Conservation (phyloP, 805 yeast genomes). For the Scheffersomyces coipomensis region DNA sequence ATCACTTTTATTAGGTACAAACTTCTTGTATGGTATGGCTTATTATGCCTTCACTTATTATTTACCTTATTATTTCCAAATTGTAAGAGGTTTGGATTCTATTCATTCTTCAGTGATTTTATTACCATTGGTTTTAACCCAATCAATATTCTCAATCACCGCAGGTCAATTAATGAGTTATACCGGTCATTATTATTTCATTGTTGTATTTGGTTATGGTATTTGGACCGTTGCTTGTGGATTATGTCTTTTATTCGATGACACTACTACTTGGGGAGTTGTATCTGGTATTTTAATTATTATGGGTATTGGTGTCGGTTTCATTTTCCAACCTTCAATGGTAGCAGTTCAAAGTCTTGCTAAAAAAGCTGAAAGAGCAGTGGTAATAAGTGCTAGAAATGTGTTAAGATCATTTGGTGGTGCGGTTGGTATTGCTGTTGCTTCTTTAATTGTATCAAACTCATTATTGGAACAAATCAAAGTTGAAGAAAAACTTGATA, state of each 20-base stretch:
- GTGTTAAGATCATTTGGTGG: conserved; percentile 60
- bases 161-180: conserved; percentile 31
- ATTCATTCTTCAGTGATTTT: conserved; percentile 31
- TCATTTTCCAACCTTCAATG: conserved; percentile 36
- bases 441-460: conserved; percentile 38
- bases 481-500: background rate
- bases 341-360: conserved; percentile 49
- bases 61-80: conserved; percentile 21
- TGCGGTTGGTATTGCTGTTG: conserved; percentile 55
- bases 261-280: conserved; percentile 17
- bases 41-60: conserved; percentile 35
- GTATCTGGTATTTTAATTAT: conserved; percentile 33
- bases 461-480: conserved; percentile 23
- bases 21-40: conserved; percentile 27
- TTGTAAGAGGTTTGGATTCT: conserved; percentile 27
- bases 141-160: conserved; percentile 27
- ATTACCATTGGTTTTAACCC: conserved; percentile 33
- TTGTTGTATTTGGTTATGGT: conserved; percentile 26
- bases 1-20: conserved; percentile 37
- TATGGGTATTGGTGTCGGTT: conserved; percentile 34
- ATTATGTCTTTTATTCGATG: conserved; percentile 25
- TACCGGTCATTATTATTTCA: conserved; percentile 26
- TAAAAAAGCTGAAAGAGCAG: conserved; percentile 52
- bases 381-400: conserved; percentile 56
- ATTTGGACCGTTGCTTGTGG: conserved; percentile 45